Conservation (phyloP, 169 alveolate genomes). For the Babesia ovata region DNA sequence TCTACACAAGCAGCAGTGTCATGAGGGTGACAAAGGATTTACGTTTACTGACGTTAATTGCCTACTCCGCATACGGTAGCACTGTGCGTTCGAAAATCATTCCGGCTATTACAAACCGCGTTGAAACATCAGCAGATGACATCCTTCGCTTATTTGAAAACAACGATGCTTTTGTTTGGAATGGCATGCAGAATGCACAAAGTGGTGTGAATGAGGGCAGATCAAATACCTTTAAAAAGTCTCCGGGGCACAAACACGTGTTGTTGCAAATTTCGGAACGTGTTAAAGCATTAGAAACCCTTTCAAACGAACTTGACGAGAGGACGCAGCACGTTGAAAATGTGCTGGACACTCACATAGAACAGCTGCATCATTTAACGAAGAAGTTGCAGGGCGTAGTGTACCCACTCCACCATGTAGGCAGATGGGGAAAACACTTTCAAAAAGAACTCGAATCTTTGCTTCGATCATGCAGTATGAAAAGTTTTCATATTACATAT, state of each 20-base stretch:
- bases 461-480: neutral
- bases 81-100: neutral
- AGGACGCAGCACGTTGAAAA: constrained; percentile 14
- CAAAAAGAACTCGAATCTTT: neutral
- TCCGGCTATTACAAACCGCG: neutral
- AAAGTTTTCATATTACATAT: neutral
- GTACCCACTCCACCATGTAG: neutral
- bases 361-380: neutral
- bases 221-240: neutral
- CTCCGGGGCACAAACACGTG: constrained; percentile 49
- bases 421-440: neutral
- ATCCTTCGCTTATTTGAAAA: neutral
- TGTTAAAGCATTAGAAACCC: constrained; percentile 43
- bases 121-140: neutral
- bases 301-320: constrained; percentile 38
- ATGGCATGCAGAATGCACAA: neutral
- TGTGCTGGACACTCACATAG: constrained; percentile 16
- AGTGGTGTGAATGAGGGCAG: neutral
- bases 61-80: neutral
- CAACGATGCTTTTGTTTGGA: neutral
- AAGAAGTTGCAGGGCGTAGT: neutral
- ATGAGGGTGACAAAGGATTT: constrained; percentile 26
- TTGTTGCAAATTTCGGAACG: constrained; percentile 63
- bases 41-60: constrained; percentile 1
- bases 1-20: neutral